Evolutionary conservation across 768 basidiomycete genomes (phyloP).

Genomic region (Cubamyces sp.): DNA sequence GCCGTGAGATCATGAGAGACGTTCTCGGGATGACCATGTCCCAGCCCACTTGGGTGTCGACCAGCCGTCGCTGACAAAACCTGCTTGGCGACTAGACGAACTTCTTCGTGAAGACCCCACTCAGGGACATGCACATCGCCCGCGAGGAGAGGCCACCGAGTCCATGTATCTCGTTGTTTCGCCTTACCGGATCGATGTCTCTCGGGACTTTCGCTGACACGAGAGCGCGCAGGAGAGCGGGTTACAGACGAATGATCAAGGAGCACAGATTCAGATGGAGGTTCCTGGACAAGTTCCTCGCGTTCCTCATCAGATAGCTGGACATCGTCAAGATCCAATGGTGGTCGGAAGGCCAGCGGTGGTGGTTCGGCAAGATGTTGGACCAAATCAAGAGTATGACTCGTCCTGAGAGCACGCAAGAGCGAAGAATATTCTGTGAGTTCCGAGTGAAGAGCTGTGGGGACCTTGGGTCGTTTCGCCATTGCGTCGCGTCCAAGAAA

Average conservation of each 20-base stretch:
- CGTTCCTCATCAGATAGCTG: conserved; percentile 31
- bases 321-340: conserved; percentile 23
- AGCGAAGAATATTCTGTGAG: conserved; percentile 70
- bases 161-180: conserved; percentile 57
- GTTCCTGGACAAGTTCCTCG: conserved; percentile 33
- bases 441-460: conserved; percentile 62
- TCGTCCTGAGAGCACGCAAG: conserved; percentile 64
- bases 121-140: conserved; percentile 68
- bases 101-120: conserved; percentile 74
- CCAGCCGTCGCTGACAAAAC: conserved; percentile 30
- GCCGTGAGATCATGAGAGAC: not conserved
- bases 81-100: conserved; percentile 50
- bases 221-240: not conserved
- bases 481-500: conserved; percentile 19
- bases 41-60: conserved; percentile 10
- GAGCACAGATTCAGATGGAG: conserved; percentile 14
- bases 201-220: conserved; percentile 5
- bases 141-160: conserved; percentile 72
- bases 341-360: conserved; percentile 8
- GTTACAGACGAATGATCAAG: conserved; percentile 1
- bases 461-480: conserved; percentile 50
- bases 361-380: conserved; percentile 47
- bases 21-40: conserved; percentile 20
- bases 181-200: conserved; percentile 32
- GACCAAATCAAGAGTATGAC: conserved; percentile 59